These are phyloP conservation scores for Calocera viscosa DNA, from an alignment of 768 basidiomycete species.

Conservation along the genomic window DNA sequence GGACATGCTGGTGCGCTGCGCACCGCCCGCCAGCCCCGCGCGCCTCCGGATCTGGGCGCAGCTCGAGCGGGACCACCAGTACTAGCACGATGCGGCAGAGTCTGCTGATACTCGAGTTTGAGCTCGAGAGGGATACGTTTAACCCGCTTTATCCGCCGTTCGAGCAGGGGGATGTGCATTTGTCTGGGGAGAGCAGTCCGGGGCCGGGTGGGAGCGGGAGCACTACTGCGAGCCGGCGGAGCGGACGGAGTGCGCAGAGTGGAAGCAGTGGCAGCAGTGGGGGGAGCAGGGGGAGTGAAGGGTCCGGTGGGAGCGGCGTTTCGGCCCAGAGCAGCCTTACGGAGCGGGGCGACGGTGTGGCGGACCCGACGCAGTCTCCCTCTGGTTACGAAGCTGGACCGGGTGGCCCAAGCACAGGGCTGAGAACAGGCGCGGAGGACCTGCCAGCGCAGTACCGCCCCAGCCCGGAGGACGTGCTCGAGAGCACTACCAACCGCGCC, in stretches of 20 bases:
- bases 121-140: constrained; percentile 53
- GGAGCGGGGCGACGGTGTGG: neutral
- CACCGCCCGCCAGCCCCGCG: constrained; percentile 35
- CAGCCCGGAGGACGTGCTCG: constrained; percentile 47
- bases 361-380: neutral
- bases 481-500: constrained; percentile 54
- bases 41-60: neutral
- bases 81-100: constrained; percentile 20
- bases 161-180: constrained; percentile 7
- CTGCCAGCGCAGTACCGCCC: constrained; percentile 32
- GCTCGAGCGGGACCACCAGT: neutral
- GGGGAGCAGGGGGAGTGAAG: neutral
- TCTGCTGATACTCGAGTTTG: constrained; percentile 65
- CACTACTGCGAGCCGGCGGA: neutral
- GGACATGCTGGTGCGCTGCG: constrained; percentile 60
- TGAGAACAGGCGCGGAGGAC: constrained; percentile 12
- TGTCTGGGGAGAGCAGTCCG: neutral
- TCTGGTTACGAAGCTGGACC: neutral
- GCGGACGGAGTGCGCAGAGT: neutral
- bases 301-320: neutral
- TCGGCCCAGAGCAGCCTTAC: neutral
- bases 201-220: neutral
- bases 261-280: neutral
- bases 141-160: constrained; percentile 56
- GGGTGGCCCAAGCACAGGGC: neutral